Evolutionary conservation across 148 eudicot species (phyloP), one percentile per base, ranked within the genome.

Genomic region (Rheum nobile): DNA sequence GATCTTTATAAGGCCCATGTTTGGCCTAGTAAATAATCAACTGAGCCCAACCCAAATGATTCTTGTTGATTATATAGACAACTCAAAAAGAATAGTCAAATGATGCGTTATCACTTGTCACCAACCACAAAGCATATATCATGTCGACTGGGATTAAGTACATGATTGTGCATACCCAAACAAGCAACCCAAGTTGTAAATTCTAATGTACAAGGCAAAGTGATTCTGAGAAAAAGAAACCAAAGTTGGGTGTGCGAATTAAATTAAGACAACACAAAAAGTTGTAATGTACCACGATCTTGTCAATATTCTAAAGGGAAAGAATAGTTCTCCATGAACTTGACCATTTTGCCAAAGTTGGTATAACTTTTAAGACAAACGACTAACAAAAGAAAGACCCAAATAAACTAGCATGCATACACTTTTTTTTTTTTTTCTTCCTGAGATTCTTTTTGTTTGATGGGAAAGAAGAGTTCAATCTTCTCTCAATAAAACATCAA

Each of bases 301-400:
- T 65, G 70, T 65, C 70, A 65, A 65, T 65, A 34, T 65, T 65
- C 41, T 65, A 65, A 65, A 65, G 70, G 67, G 70, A 34, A 65
- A 32, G 38, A 65, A 65, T 10, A 31, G 32, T 65, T 37, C 70
- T 32, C 70, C 70, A 65, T 6, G 41, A 65, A 65, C 70, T 65
- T 65, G 70, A 65, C 24, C 70, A 65, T 31, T 65, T 65, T 65
- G 70, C 39, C 70, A 65, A 65, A 65, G 70, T 65, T 65, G 70
- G 39, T 61, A 61, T 28, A 61, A 54, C 37, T 61, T 61, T 61
- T 13, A 28, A 31, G 21, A 16, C 38, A 65, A 65, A 31, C n/a
- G 70, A 65, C 39, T 65, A 31, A 31, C 69, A 63, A 63, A 63
- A 29, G 69, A 32, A 63, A 29, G 5, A 65, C 70, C 41, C 39